Conservation (phyloP, 225 moss, liverwort and hornwort species). For the Pseudisothecium myosuroides region DNA sequence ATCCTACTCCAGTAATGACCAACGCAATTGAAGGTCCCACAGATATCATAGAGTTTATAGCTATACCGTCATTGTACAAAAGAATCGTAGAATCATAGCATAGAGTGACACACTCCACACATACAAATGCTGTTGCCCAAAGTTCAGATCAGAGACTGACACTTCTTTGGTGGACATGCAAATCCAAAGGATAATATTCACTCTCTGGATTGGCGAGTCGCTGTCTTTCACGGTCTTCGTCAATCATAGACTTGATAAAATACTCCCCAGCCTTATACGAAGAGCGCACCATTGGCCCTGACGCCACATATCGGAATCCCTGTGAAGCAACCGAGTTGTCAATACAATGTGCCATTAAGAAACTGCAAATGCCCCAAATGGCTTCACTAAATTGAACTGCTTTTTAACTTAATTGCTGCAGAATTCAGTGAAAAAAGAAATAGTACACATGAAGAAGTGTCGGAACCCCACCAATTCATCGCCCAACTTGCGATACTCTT, state of each 20-base stretch:
- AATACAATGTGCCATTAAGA: neutral
- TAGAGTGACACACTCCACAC: neutral
- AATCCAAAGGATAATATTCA: neutral
- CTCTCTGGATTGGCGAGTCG: neutral
- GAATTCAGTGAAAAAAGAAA: neutral
- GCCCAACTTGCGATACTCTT: conserved; percentile 79
- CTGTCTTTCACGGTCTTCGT: conserved; percentile 64
- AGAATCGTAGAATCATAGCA: neutral
- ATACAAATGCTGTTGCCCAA: neutral
- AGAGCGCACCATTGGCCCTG: conserved; percentile 96
- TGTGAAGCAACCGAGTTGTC: conserved; percentile 9
- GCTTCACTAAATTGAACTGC: neutral
- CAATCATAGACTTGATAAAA: conserved; percentile 95
- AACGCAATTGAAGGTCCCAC: neutral
- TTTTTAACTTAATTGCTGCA: neutral
- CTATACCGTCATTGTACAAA: conserved; percentile 7
- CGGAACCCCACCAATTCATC: conserved; percentile 57
- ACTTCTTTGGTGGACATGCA: neutral
- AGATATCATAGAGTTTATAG: neutral
- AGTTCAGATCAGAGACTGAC: neutral
- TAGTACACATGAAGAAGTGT: neutral
- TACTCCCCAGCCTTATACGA: conserved; percentile 97
- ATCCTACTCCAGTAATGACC: neutral
- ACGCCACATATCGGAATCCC: conserved; percentile 97
- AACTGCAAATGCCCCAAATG: neutral